Evolutionary conservation across 257 asterid species (phyloP).

Genomic region (Ilex asprella): DNA sequence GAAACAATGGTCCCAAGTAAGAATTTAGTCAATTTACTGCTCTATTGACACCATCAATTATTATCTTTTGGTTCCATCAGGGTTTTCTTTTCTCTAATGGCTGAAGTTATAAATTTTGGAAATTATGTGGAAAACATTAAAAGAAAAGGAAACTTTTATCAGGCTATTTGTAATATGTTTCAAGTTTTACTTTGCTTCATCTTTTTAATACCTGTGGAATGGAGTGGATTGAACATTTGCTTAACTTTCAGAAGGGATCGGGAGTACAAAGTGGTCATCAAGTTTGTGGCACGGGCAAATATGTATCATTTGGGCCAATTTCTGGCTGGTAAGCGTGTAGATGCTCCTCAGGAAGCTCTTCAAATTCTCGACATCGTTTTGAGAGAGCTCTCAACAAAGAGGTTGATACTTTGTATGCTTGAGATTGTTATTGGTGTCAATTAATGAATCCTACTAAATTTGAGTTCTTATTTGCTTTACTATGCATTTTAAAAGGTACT

Average conservation of each 20-base stretch:
- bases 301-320: slow-evolving; percentile 84
- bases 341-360: slow-evolving; percentile 90
- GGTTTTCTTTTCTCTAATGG: too few species aligned
- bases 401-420: slow-evolving; percentile 24
- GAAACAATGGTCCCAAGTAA: slow-evolving; percentile 76
- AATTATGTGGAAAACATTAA: too few species aligned
- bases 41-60: not conserved
- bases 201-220: too few species aligned
- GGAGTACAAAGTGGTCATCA: slow-evolving; percentile 77
- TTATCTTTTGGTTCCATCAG: too few species aligned
- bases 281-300: slow-evolving; percentile 80
- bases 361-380: slow-evolving; percentile 91
- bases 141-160: not conserved
- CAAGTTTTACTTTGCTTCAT: not conserved
- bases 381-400: slow-evolving; percentile 75
- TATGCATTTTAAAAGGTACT: slow-evolving; percentile 45
- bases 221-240: too few species aligned
- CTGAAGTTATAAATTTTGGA: too few species aligned
- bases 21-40: not conserved
- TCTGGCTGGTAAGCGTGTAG: slow-evolving; percentile 90
- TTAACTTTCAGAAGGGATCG: slow-evolving; percentile 57
- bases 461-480: not conserved
- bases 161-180: slow-evolving; percentile 1
- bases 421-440: not conserved
- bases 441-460: not conserved